A percentile compares a stretch with the other conserved stretches of the same genome.
These are phyloP conservation scores for Colletotrichum godetiae DNA, from an alignment of 2,329 filamentous ascomycete genomes.

Conservation along the genomic window DNA sequence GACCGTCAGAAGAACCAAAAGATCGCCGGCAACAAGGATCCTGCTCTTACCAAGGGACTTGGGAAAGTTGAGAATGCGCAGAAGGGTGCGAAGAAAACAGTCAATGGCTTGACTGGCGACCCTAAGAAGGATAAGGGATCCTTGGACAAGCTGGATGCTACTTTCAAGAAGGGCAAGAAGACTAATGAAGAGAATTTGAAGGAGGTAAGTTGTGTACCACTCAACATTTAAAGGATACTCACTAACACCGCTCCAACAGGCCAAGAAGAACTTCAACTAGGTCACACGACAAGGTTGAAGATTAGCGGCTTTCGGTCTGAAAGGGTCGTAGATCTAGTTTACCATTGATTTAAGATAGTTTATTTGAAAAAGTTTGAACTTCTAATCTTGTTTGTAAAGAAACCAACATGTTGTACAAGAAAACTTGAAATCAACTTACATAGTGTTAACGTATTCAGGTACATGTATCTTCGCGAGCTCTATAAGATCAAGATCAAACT, in stretches of 20 bases:
- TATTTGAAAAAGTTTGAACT: too few species aligned
- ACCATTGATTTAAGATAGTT: too few species aligned
- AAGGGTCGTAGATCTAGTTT: too few species aligned
- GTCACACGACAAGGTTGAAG: background rate
- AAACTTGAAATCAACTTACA: too few species aligned
- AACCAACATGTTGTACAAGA: too few species aligned
- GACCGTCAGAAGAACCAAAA: slow-evolving; percentile 27
- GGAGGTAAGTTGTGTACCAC: slow-evolving; percentile 4
- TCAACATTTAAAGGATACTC: background rate
- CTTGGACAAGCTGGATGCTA: background rate
- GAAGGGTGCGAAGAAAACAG: slow-evolving; percentile 20
- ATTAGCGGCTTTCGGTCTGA: too few species aligned
- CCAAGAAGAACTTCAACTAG: slow-evolving; percentile 30
- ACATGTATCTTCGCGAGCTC: too few species aligned
- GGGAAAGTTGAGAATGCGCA: slow-evolving; percentile 24
- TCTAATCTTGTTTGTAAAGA: too few species aligned
- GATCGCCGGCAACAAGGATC: slow-evolving; percentile 23
- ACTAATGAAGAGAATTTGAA: slow-evolving; percentile 15
- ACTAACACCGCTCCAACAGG: background rate
- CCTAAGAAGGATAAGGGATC: slow-evolving; percentile 15
- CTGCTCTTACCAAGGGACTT: slow-evolving; percentile 6
- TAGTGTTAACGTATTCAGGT: too few species aligned
- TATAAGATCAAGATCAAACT: too few species aligned
- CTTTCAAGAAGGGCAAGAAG: slow-evolving; percentile 28
- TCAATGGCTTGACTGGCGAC: slow-evolving; percentile 16